Conservation (phyloP, 2,329 filamentous ascomycete species). For the Gremmenia infestans region DNA sequence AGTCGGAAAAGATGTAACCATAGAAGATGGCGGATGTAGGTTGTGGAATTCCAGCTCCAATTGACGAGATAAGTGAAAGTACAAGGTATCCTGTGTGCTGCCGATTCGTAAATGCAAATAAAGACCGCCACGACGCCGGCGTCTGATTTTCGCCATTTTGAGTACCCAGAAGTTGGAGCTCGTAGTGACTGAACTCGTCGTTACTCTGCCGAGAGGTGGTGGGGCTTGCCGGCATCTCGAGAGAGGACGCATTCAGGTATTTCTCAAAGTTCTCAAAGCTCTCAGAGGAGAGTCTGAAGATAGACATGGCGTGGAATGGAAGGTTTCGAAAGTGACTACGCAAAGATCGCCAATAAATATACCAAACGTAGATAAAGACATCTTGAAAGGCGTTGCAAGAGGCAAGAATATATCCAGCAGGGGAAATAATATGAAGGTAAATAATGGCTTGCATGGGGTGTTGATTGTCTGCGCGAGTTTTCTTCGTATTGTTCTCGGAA, state of each 20-base stretch:
- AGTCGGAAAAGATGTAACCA: slow-evolving; percentile 68
- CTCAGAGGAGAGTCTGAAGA: neutral
- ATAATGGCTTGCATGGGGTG: neutral
- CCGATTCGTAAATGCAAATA: slow-evolving; percentile 70
- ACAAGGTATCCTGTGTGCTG: slow-evolving; percentile 52
- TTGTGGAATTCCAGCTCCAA: slow-evolving; percentile 56
- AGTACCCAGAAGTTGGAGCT: neutral
- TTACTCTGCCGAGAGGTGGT: neutral
- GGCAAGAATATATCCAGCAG: neutral
- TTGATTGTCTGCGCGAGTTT: neutral
- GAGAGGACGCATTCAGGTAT: neutral
- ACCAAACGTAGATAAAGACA: neutral
- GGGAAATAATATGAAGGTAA: neutral
- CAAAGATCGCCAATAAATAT: neutral
- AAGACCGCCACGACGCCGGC: slow-evolving; percentile 24
- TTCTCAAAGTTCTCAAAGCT: neutral
- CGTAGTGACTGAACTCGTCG: neutral
- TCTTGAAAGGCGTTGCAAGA: neutral
- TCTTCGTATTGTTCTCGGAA: slow-evolving; percentile 13
- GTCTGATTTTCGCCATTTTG: neutral
- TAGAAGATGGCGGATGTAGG: slow-evolving; percentile 66
- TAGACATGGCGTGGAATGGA: neutral
- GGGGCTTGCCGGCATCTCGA: neutral
- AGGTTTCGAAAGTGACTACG: neutral
- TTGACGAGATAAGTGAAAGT: slow-evolving; percentile 50